Base-by-base conservation (phyloP, 78 protist species). In the Dictyostelium capitatum region DNA sequence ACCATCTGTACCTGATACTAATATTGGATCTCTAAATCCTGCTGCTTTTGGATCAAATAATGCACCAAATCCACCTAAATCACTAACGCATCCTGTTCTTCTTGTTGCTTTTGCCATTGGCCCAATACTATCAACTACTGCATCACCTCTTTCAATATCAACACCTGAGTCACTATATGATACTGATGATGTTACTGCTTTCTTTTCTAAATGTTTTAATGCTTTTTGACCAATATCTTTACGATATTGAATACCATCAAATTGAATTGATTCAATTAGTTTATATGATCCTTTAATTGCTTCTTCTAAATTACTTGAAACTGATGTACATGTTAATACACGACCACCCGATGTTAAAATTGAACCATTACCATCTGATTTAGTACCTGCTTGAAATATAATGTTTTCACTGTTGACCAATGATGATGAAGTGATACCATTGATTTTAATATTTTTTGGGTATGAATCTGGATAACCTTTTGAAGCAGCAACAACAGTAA, bases 1-100 rank as follows among this genome's bases (percentile, higher is more conserved):
- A 69, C 98, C 98, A 77, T 97, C 98, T 3, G 98, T 97, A 46
- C 97, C 97, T 1, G 97, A 90, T 9, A 97, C 97, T 17, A 97
- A 79, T 4, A 96, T 81, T 70, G 98, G 96, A 56, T 96, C 97
- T 50, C 10, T 65, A 77, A 83, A 95, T 32, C 98, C 98, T 15
- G 95, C 94, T 10, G 98, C 97, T 28, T 59, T 28, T 19, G 90
- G 41, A 70, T 97, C 98, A 72, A 96, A 97, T 32, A 97, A 84
- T 9, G 96, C 98, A 70, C 98, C 98, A 79, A 97, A 97, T 11
- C 98, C 97, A 46, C 98, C 98, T 56, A 97, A 74, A 54, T 91
- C 96, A 32, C 95, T 95, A 9, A 94, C 96, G 67, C 95, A 82
- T 57, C 98, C 98, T 8, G 46, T 11, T 25, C 98, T 87, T 7